Base-by-base conservation (phyloP, 73 alveolate genomes). In the Paramecium sonneborni region DNA sequence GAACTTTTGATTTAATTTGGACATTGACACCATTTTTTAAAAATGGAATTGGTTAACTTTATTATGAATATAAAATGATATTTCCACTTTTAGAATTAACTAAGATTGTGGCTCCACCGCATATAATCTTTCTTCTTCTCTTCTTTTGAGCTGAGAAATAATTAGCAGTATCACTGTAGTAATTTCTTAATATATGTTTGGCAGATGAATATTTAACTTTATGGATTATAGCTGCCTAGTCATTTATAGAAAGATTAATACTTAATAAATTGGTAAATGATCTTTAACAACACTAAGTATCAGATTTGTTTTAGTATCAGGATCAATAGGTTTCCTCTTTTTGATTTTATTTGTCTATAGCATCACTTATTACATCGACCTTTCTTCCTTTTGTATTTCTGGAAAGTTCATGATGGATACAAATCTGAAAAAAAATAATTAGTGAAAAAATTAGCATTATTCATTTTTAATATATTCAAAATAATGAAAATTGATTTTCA, bases 181-280 rank as follows among this genome's bases (percentile, higher is more conserved):
- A 67, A 67, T 67, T 67, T 32, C 84, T 67, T 30, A 67, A 32
- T 30, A 67, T 67, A 24, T 67, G 84, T 67, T 67, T 67, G 23
- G 84, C 84, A 12, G 84, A 12, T 30, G 84, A 67, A 67, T 67
- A 67, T 67, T 67, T 67, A 32, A 67, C 44, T 28, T 67, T 67
- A 67, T 67, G 84, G 23, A 67, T 26, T 21, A 67, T 67, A 26
- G 84, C 84, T 30, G 84, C 84, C 84, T 67, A 67, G 0, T 2
- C 26, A 67, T 1, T 3, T 2, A 30, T 30, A 12, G 23, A 24
- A 52, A 52, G 12, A 30, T 67, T 67, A 7, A 30, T 67, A 67
- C 84, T 67, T 67, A 67, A 67, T 67, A 67, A 23, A 67, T 67
- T 67, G 84, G 38, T 10, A 67, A 32, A 24, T 67, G 84, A 67